Evolutionary conservation across 2,329 filamentous ascomycete species (phyloP).

Genomic region (Hymenoscyphus linearis): DNA sequence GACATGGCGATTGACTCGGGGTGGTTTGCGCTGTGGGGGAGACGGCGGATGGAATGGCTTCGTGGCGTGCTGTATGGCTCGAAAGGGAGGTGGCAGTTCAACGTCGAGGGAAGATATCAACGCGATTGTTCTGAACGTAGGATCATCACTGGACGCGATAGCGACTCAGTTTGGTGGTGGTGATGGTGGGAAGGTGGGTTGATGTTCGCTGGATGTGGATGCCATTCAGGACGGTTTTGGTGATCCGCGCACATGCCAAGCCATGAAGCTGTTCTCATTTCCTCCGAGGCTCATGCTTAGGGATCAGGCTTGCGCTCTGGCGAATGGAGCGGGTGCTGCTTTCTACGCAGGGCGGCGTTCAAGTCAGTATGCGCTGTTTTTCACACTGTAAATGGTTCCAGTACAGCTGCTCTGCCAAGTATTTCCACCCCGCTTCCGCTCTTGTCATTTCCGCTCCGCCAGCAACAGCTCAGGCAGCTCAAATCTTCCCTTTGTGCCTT

Average conservation of each 20-base stretch:
- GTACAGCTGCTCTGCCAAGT: neutral
- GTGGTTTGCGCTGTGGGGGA: neutral
- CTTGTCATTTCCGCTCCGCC: neutral
- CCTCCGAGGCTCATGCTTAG: neutral
- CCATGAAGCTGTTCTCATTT: neutral
- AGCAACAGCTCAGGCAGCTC: neutral
- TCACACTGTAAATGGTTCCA: neutral
- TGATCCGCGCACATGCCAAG: slow-evolving; percentile 7
- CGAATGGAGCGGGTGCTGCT: neutral
- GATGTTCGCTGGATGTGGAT: neutral
- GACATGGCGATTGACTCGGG: slow-evolving; percentile 42
- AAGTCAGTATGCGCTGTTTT: neutral
- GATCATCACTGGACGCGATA: slow-evolving; percentile 12
- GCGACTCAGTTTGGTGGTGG: neutral
- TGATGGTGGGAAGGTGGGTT: slow-evolving; percentile 1
- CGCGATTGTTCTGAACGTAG: slow-evolving; percentile 12
- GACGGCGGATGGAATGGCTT: neutral
- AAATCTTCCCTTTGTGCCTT: neutral
- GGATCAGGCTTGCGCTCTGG: too few species aligned
- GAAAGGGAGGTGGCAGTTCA: neutral
- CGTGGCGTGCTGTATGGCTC: neutral
- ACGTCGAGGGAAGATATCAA: slow-evolving; percentile 7
- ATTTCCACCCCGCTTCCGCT: neutral
- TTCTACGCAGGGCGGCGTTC: neutral
- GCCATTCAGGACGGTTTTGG: neutral